These are phyloP conservation scores for Trichophyton verrucosum DNA, from an alignment of 2,329 filamentous ascomycete genomes.

Conservation along the genomic window DNA sequence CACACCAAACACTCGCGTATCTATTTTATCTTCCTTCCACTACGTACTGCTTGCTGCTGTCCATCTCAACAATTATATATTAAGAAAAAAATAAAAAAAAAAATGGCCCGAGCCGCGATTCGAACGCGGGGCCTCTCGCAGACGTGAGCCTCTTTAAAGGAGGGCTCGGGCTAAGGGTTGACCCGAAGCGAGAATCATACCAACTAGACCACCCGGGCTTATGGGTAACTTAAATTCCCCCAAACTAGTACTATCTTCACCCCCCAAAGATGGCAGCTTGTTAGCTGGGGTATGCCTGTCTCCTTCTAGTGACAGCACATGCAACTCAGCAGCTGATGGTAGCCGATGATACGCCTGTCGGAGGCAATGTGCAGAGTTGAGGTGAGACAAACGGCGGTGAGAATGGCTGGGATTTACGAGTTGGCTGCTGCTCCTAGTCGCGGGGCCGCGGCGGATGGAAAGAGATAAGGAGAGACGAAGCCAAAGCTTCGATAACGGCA, in stretches of 20 bases:
- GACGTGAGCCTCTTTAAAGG: constrained; percentile 6
- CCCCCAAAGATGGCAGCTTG: not conserved
- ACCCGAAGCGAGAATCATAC: constrained; percentile 13
- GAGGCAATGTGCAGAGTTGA: not conserved
- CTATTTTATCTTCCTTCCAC: not conserved
- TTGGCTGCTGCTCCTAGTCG: not conserved
- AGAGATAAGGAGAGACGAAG: not conserved
- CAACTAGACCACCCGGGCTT: constrained; percentile 13
- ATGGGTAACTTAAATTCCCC: not conserved
- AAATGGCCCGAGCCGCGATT: constrained; percentile 8
- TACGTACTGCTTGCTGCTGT: no score
- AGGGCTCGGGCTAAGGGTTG: constrained; percentile 8
- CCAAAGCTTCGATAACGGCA: no score
- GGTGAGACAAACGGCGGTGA: not conserved
- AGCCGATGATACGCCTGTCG: not conserved
- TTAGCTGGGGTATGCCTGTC: no score
- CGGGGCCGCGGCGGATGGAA: not conserved
- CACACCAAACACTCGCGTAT: no score
- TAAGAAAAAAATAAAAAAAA: not conserved
- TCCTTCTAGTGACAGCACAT: no score
- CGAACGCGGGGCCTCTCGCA: constrained; percentile 13
- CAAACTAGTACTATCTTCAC: not conserved
- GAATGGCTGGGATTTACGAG: not conserved
- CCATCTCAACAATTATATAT: no score
- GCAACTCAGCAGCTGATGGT: not conserved